Base-by-base conservation (phyloP, 306 rosid genomes). In the Casuarina glauca region DNA sequence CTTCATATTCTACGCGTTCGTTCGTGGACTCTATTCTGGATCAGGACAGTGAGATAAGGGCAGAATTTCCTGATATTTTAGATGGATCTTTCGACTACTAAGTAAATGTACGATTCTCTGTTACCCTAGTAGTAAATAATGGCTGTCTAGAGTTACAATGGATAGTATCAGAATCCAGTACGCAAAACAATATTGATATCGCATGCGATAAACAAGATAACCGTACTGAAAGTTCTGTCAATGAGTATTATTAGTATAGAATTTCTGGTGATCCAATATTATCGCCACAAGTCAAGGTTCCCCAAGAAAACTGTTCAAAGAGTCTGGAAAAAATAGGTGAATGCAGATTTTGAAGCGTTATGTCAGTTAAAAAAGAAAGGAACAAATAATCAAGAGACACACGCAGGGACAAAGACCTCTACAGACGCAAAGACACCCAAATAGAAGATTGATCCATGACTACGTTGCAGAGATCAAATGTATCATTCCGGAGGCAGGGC, bases 1-100 rank as follows among this genome's bases (percentile, higher is more conserved):
- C 81, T 74, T 83, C 88, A 20, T 74, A 88, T 69, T 80, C 92
- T 32, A 81, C 81, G 66, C 60, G 74, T 36, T 88, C 97, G 48
- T 94, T 95, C 61, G 92, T 95, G 90, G 97, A 89, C 61, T 82
- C 82, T 2, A 86, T 92, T 83, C 81, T 95, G 91, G 93, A 87
- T 46, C 90, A 78, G 54, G 98, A 95, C 57, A 87, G 75, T 83
- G 93, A 95, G 76, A 88, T 95, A 49, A 80, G 83, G 77, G 87
- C 88, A 7, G 85, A 87, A 49, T 95, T 95, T 73, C 98, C 98
- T 11, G 87, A 90, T 51, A 61, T 95, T 57, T 86, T 89, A 69
- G 95, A 89, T 78, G 91, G 48, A 50, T 84, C 89, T 86, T 88
- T 86, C 75, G 95, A 91, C 75, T 90, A 84, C 71, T 89, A 72